A percentile compares a stretch with the other conserved stretches of the same genome.
These are phyloP conservation scores for Fusarium musae DNA, from an alignment of 2,329 filamentous ascomycete species.

Conservation along the genomic window DNA sequence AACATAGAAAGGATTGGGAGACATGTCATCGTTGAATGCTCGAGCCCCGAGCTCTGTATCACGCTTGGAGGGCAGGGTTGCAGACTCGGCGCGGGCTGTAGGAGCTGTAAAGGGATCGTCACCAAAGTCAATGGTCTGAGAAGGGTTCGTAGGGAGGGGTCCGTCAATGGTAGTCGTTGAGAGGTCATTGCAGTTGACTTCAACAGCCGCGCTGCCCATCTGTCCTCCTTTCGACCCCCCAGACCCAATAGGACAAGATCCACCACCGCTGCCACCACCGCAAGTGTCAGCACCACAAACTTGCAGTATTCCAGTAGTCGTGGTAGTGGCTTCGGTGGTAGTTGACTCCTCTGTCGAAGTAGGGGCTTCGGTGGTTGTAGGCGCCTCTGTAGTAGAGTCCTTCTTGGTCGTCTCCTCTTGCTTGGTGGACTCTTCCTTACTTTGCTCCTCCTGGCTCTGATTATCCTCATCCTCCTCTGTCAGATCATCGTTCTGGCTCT, in stretches of 20 bases:
- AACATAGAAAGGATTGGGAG: conserved; percentile 28
- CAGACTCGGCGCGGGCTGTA: background rate
- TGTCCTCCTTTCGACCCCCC: conserved; percentile 12
- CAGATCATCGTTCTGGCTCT: conserved; percentile 22
- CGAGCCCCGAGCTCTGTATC: background rate
- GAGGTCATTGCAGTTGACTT: conserved; percentile 5
- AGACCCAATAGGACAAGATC: conserved; percentile 22
- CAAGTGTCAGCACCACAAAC: conserved; percentile 27
- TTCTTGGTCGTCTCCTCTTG: conserved; percentile 3
- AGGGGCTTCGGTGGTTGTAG: background rate
- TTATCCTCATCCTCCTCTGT: conserved; percentile 12
- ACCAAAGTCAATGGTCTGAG: background rate
- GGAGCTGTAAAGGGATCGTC: conserved; percentile 6
- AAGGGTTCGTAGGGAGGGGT: conserved; percentile 8
- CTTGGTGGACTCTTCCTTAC: conserved; percentile 23
- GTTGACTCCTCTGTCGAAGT: conserved; percentile 7
- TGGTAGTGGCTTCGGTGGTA: conserved; percentile 28
- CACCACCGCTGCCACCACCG: background rate
- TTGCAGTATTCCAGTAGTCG: background rate
- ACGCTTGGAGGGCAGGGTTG: background rate
- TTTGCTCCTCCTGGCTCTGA: conserved; percentile 13
- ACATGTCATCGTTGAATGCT: conserved; percentile 5
- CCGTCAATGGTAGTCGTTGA: conserved; percentile 21
- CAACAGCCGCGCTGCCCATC: conserved; percentile 3
- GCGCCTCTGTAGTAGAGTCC: conserved; percentile 2